Percentiles rank a stretch among this genome's conserved stretches.
Conservation (phyloP, 2,329 filamentous ascomycete genomes). For the Ilyonectria robusta region DNA sequence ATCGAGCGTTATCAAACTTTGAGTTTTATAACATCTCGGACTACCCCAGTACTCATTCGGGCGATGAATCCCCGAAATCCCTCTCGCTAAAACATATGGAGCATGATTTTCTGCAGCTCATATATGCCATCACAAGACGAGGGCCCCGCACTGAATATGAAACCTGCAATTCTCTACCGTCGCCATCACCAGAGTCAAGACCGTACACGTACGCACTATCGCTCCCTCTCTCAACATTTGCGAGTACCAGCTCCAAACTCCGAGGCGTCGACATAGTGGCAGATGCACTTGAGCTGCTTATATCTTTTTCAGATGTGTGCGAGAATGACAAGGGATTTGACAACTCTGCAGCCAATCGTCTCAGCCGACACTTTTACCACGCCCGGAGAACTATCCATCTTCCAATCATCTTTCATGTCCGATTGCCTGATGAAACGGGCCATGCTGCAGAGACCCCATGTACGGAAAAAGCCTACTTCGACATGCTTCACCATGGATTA, state of each 20-base stretch:
- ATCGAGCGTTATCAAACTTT: slow-evolving; percentile 77
- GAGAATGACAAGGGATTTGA: too few relatives aligned
- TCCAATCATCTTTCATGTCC: slow-evolving; percentile 70
- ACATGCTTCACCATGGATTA: slow-evolving; percentile 71
- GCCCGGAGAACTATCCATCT: slow-evolving; percentile 74
- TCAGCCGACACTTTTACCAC: slow-evolving; percentile 69
- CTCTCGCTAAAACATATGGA: slow-evolving; percentile 78
- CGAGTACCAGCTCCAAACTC: too few relatives aligned
- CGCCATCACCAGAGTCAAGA: slow-evolving; percentile 71
- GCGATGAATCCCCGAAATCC: slow-evolving; percentile 65
- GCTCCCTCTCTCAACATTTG: slow-evolving; percentile 64
- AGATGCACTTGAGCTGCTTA: slow-evolving; percentile 73
- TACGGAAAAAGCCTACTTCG: slow-evolving; percentile 60
- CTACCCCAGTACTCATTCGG: slow-evolving; percentile 47
- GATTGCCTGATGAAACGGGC: slow-evolving; percentile 36
- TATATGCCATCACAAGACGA: slow-evolving; percentile 71
- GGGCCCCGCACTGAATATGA: slow-evolving; percentile 70
- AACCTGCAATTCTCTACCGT: slow-evolving; percentile 75
- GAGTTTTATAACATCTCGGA: slow-evolving; percentile 85
- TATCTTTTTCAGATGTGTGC: too few relatives aligned
- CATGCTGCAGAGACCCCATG: slow-evolving; percentile 28
- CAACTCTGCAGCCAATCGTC: slow-evolving; percentile 54
- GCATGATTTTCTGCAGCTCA: slow-evolving; percentile 77
- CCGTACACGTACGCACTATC: slow-evolving; percentile 78
- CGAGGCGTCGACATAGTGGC: slow-evolving; percentile 62